phyloP scores from a whole-genome alignment of 306 rosid species.

The Trichosanthes cucumerina region DNA sequence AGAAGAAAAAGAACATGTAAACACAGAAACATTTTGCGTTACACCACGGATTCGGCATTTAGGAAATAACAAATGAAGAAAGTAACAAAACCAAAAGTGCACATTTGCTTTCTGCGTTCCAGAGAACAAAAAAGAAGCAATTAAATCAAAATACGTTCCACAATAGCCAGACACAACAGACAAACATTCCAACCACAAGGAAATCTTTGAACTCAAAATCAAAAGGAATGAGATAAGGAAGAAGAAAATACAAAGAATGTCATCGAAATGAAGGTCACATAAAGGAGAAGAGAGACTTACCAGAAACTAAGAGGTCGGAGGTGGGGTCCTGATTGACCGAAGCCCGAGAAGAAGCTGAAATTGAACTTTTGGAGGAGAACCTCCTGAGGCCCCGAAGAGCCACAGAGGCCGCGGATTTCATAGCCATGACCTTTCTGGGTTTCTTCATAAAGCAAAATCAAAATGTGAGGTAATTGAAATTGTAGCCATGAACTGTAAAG shows the following conservation, averaged over 20 bases:
- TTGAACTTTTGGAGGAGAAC: background rate
- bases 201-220: background rate
- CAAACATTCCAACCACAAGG: background rate
- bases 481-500: background rate
- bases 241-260: background rate
- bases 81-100: background rate
- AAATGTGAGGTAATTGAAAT: background rate
- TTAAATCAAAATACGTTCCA: background rate
- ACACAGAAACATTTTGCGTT: background rate
- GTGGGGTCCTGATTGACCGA: background rate
- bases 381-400: slow-evolving; percentile 8
- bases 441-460: background rate
- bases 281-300: background rate
- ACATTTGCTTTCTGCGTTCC: background rate
- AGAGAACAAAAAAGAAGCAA: background rate
- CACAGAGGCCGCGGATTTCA: background rate
- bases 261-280: background rate
- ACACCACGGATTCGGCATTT: background rate
- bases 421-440: background rate
- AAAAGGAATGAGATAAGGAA: background rate
- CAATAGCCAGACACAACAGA: background rate
- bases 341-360: background rate
- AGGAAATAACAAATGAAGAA: background rate
- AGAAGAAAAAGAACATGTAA: background rate
- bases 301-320: slow-evolving; percentile 8